phyloP scores from a whole-genome alignment of 768 basidiomycete species.

The Multifurca ochricompacta region DNA sequence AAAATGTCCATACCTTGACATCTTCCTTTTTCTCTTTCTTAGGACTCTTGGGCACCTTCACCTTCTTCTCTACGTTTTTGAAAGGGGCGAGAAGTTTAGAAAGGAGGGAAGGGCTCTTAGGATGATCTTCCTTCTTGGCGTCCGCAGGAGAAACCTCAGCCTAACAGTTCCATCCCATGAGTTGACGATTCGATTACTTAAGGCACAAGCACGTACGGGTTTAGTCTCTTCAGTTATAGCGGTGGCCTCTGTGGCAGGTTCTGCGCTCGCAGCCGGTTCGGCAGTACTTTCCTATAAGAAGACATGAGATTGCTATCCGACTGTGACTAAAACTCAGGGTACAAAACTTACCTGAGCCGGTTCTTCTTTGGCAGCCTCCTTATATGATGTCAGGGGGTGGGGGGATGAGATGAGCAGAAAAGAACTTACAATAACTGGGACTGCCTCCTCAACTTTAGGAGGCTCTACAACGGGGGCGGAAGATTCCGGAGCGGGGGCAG shows the following conservation, averaged over 20 bases:
- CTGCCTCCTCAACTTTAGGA: constrained; percentile 36
- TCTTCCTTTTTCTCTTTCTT: constrained; percentile 79
- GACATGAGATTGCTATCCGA: constrained; percentile 1
- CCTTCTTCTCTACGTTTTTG: constrained; percentile 40
- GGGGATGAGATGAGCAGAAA: constrained; percentile 5
- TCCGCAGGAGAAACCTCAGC: constrained; percentile 39
- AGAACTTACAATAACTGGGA: constrained; percentile 30
- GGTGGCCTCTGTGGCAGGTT: constrained; percentile 30
- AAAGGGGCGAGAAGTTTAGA: constrained; percentile 73
- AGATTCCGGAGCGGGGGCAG: constrained; percentile 27
- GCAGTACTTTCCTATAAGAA: constrained; percentile 32
- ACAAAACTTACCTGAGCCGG: constrained; percentile 32
- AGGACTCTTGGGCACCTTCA: constrained; percentile 49
- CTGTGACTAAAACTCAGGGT: not conserved
- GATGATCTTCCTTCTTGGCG: constrained; percentile 68
- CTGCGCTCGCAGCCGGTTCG: constrained; percentile 31
- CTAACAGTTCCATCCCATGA: constrained; percentile 22
- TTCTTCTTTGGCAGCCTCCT: constrained; percentile 38
- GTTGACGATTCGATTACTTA: constrained; percentile 25
- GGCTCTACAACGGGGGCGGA: constrained; percentile 31
- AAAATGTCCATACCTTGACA: constrained; percentile 37
- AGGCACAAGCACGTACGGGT: constrained; percentile 29
- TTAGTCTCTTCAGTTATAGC: constrained; percentile 28
- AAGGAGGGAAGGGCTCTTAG: constrained; percentile 73
- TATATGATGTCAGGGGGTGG: constrained; percentile 6